Evolutionary conservation across 2,329 filamentous ascomycete species (phyloP).

Genomic region (Proliferodiscus dingleyae): DNA sequence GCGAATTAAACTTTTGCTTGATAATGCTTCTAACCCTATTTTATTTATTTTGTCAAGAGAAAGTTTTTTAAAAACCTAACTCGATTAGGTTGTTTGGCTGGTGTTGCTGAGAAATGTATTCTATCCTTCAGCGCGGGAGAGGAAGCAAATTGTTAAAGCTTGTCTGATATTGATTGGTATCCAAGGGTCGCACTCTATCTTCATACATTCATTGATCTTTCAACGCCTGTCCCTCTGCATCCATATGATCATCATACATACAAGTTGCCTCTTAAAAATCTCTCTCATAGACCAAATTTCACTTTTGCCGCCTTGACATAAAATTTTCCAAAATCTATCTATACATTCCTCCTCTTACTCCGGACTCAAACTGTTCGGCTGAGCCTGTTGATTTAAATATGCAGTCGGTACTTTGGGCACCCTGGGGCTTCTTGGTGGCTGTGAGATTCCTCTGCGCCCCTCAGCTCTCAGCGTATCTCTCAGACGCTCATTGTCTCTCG

Average conservation of each 20-base stretch:
- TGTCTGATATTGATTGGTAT: not conserved
- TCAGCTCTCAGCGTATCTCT: constrained; percentile 28
- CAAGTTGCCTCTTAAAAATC: not conserved
- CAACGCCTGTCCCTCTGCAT: not conserved
- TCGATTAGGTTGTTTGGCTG: too few relatives aligned
- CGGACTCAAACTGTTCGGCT: constrained; percentile 16
- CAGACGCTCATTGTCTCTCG: constrained; percentile 28
- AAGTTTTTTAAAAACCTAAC: too few relatives aligned
- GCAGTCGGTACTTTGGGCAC: constrained; percentile 31
- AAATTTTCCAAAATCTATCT: not conserved
- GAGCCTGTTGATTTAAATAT: constrained; percentile 19
- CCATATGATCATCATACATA: not conserved
- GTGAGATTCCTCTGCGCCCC: constrained; percentile 21
- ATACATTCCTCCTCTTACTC: constrained; percentile 9
- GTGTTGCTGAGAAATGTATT: too few relatives aligned
- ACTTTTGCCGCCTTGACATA: not conserved
- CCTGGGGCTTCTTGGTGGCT: constrained; percentile 29
- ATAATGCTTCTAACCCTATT: too few relatives aligned
- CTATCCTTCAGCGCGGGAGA: too few relatives aligned
- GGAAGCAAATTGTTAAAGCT: too few relatives aligned
- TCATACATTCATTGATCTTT: not conserved
- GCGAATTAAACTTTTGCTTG: too few relatives aligned
- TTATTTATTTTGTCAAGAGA: too few relatives aligned
- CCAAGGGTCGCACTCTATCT: too few relatives aligned
- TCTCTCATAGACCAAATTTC: not conserved